Base-by-base conservation (phyloP, 768 basidiomycete genomes). In the button mushroom (Agaricus bisporus) region DNA sequence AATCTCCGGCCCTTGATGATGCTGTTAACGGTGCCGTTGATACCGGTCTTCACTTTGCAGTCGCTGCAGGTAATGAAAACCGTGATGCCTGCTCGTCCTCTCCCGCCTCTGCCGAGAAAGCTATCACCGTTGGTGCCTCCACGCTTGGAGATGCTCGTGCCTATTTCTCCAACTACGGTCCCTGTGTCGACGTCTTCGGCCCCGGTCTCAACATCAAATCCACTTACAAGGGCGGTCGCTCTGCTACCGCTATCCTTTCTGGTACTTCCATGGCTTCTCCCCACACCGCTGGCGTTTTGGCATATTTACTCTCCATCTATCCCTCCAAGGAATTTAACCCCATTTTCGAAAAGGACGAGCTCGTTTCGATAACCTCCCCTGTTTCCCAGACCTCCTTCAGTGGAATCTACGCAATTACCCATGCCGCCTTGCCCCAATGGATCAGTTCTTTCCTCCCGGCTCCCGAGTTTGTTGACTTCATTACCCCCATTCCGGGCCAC, bases 201-300 rank as follows among this genome's bases (percentile, higher is more conserved):
- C 95, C 95, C 48, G 91, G 89, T 56, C 72, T 95, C 57, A 92
- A 92, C 76, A 95, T 98, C 66, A 73, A 88, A 2, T 95, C 90
- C 36, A 95, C 91, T 50, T 97, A 83, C 75, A 91, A 78, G 55
- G 83, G 83, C 29, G 77, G 80, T 56, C 67, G 65, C 55, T 64
- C 57, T 4, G 80, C 88, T n/a, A 76, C 75, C 46, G 81, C 84
- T 61, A 89, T 85, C 8, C 81, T 97, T 60, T 92, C 90, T 0
- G 92, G 92, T 41, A 94, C 92, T 7, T 92, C 89, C 14, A 97
- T 97, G 93, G 94, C 95, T 12, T 90, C 90, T 6, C 95, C 95
- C 43, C 94, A 95, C 72, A 84, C 81, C 41, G 89, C 90, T 54
- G 95, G 95, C 60, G 72, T 97, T 50, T 72, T 91, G 48, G 95